phyloP scores from a whole-genome alignment of 2,329 filamentous ascomycete genomes.

The Aspergillus pseudonomiae region DNA sequence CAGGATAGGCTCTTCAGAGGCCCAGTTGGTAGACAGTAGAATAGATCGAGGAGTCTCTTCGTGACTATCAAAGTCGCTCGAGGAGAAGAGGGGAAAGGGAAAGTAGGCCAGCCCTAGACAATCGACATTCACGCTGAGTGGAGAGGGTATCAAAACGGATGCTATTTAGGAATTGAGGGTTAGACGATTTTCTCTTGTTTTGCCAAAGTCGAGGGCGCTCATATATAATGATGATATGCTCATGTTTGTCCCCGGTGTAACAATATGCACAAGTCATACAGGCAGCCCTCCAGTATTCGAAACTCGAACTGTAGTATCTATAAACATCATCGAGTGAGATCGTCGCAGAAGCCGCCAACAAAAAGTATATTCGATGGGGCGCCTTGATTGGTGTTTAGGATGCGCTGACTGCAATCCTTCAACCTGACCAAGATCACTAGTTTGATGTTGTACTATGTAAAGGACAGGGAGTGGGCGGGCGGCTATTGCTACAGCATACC shows the following conservation, averaged over 20 bases:
- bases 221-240: conserved; percentile 12
- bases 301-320: conserved; percentile 28
- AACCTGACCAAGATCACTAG: conserved; percentile 7
- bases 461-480: conserved; percentile 27
- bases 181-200: no score
- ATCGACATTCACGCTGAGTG: not conserved
- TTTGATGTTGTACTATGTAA: conserved; percentile 27
- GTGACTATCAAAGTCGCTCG: not conserved
- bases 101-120: not conserved
- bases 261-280: conserved; percentile 27
- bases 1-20: not conserved
- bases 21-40: not conserved
- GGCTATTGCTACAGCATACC: conserved; percentile 18
- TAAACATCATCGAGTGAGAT: conserved; percentile 30
- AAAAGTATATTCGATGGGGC: conserved; percentile 15
- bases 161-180: no score
- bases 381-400: conserved; percentile 27
- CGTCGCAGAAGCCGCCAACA: conserved; percentile 30
- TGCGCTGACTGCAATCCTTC: conserved; percentile 26
- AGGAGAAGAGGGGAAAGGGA: not conserved
- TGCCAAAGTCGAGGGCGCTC: not conserved
- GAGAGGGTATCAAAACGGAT: not conserved
- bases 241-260: not conserved
- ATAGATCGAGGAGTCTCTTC: not conserved
- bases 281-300: conserved; percentile 23